phyloP scores from a whole-genome alignment of 2,329 filamentous ascomycete genomes.

The Pseudocercospora ulei region DNA sequence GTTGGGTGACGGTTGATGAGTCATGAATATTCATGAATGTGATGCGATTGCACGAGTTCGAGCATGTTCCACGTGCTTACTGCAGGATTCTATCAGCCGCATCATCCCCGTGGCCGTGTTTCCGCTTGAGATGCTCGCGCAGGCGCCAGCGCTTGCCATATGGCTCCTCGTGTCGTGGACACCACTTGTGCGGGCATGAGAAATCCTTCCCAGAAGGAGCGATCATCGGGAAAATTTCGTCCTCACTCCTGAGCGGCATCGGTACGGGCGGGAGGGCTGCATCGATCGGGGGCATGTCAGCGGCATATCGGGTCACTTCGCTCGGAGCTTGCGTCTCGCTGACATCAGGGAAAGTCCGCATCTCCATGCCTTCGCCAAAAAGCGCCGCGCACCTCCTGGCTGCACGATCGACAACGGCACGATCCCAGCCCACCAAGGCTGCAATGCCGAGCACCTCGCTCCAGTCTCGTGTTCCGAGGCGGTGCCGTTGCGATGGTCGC shows the following conservation, averaged over 20 bases:
- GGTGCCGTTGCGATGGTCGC: constrained; percentile 2
- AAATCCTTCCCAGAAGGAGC: too few species aligned
- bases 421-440: constrained; percentile 60
- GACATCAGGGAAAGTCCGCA: constrained; percentile 24
- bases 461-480: constrained; percentile 60
- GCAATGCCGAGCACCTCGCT: constrained; percentile 73
- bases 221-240: too few species aligned
- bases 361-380: constrained; percentile 59
- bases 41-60: too few species aligned
- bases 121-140: constrained; percentile 31
- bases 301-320: constrained; percentile 34
- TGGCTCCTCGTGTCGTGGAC: constrained; percentile 24
- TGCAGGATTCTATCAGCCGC: constrained; percentile 7
- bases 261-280: background rate
- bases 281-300: constrained; percentile 26
- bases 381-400: constrained; percentile 64
- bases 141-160: constrained; percentile 28
- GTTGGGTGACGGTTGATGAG: too few species aligned
- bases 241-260: background rate
- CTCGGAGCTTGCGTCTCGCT: constrained; percentile 9
- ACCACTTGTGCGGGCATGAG: constrained; percentile 27
- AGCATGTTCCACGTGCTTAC: too few species aligned
- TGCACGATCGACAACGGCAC: constrained; percentile 55
- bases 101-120: constrained; percentile 24
- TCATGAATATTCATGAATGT: too few species aligned